Evolutionary conservation across 192 early-diverging fungal species (phyloP).

Genomic region (Backusella morwellensis): DNA sequence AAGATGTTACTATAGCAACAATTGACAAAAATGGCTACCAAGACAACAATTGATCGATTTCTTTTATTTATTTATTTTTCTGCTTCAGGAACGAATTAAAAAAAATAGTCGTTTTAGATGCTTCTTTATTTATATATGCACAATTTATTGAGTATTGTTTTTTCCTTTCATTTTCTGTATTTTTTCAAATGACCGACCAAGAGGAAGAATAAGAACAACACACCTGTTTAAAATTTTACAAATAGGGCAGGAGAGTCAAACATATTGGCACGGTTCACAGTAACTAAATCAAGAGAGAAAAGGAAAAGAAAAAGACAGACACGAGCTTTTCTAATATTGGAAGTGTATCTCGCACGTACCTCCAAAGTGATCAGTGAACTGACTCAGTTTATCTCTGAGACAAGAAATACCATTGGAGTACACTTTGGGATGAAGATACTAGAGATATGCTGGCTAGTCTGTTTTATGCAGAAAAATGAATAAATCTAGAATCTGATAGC

Average conservation of each 20-base stretch:
- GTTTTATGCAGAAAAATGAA: background rate
- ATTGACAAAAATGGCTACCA: background rate
- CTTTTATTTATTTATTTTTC: background rate
- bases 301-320: background rate
- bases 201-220: conserved; percentile 44
- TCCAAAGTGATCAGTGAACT: background rate
- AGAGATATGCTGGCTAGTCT: background rate
- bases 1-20: background rate
- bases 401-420: conserved; percentile 42
- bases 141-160: background rate
- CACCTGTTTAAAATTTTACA: conserved; percentile 61
- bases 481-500: background rate
- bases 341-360: background rate
- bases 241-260: conserved; percentile 57
- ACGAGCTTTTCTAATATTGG: conserved; percentile 4
- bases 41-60: background rate
- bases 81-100: background rate
- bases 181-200: conserved; percentile 34
- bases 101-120: background rate
- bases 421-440: background rate
- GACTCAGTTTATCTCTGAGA: conserved; percentile 43
- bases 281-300: conserved; percentile 8
- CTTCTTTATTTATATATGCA: background rate
- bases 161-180: background rate
- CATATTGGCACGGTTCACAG: conserved; percentile 46